phyloP scores from a whole-genome alignment of 1,139 yeast species.

The Kurtzmaniella natalensis region DNA sequence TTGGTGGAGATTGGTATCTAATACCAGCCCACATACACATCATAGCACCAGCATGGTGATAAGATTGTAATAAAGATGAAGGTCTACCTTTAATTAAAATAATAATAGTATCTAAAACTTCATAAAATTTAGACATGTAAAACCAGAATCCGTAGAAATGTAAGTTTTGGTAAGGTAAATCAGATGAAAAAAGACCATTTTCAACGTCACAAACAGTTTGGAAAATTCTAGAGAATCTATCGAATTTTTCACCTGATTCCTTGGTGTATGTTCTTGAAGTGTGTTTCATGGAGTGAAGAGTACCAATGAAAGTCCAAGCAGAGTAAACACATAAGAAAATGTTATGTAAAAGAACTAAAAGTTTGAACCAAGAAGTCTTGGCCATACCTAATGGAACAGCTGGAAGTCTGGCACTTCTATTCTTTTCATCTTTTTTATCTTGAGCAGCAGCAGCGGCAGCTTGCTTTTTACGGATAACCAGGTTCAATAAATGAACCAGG shows the following conservation, averaged over 20 bases:
- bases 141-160: conserved; percentile 63
- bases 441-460: conserved; percentile 7
- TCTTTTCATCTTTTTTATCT: conserved; percentile 10
- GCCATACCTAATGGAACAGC: conserved; percentile 56
- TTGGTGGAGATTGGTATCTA: conserved; percentile 68
- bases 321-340: conserved; percentile 61
- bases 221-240: conserved; percentile 36
- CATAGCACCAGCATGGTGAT: conserved; percentile 83
- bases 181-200: conserved; percentile 52
- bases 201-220: conserved; percentile 59
- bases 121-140: conserved; percentile 69
- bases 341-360: conserved; percentile 60
- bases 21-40: conserved; percentile 82
- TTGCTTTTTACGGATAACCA: conserved; percentile 34
- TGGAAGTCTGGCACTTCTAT: conserved; percentile 33
- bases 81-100: conserved; percentile 69
- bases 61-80: conserved; percentile 65
- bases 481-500: conserved; percentile 55
- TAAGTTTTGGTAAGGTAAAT: conserved; percentile 40
- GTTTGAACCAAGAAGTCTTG: conserved; percentile 42
- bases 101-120: conserved; percentile 65
- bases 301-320: conserved; percentile 70
- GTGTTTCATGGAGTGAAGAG: conserved; percentile 47
- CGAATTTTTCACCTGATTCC: conserved; percentile 14
- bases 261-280: conserved; percentile 27